Evolutionary conservation across 2,329 filamentous ascomycete genomes (phyloP).

Genomic region (Onygenales sp.): DNA sequence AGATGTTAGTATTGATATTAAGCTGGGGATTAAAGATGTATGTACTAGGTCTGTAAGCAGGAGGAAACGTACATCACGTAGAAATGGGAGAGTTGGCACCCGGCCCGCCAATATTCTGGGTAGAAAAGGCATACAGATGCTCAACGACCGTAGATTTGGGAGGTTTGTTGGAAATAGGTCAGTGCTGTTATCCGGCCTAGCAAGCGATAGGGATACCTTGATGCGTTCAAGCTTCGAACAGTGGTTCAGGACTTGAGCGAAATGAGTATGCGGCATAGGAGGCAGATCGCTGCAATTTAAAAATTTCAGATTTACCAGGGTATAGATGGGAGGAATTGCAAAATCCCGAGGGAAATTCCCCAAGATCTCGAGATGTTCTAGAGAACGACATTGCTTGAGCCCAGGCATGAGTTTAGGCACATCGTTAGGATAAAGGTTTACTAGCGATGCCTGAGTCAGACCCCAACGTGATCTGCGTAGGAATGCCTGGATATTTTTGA

Average conservation of each 20-base stretch:
- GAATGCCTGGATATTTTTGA: slow-evolving; percentile 25
- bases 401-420: slow-evolving; percentile 17
- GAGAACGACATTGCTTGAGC: slow-evolving; percentile 17
- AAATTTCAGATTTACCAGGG: slow-evolving; percentile 9
- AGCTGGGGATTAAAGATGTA: background rate
- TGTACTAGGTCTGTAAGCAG: background rate
- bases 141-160: slow-evolving; percentile 3
- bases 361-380: slow-evolving; percentile 23
- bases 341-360: slow-evolving; percentile 12
- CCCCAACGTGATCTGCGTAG: slow-evolving; percentile 25
- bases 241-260: slow-evolving; percentile 7
- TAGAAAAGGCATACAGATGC: background rate
- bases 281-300: slow-evolving; percentile 7
- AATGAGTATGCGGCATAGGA: slow-evolving; percentile 3
- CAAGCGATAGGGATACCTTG: slow-evolving; percentile 5
- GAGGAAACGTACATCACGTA: background rate
- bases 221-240: slow-evolving; percentile 12
- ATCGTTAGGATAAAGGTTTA: slow-evolving; percentile 15
- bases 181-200: background rate
- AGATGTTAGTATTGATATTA: background rate
- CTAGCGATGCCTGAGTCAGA: slow-evolving; percentile 21
- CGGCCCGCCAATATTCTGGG: background rate
- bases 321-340: slow-evolving; percentile 1
- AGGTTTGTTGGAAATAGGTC: background rate
- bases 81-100: background rate